These are phyloP conservation scores for Sugiyamaella japonica DNA, from an alignment of 1,139 yeast genomes.

Conservation along the genomic window DNA sequence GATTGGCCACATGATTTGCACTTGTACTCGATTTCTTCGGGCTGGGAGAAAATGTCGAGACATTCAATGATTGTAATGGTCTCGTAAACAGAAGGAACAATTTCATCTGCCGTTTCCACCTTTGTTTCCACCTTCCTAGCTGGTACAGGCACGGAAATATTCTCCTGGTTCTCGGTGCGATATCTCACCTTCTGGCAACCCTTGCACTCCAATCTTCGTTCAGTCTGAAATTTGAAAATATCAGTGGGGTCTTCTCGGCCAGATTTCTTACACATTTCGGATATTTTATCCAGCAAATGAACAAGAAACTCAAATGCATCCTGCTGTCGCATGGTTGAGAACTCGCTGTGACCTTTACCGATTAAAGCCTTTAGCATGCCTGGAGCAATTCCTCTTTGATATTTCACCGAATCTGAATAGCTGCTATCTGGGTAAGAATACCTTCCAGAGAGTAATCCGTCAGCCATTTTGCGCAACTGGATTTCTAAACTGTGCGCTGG, in stretches of 20 bases:
- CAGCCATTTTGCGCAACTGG: conserved; percentile 75
- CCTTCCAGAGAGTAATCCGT: conserved; percentile 75
- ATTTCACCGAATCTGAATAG: conserved; percentile 39
- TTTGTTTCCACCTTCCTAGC: conserved; percentile 28
- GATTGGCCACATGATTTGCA: conserved; percentile 57
- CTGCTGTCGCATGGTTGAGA: conserved; percentile 84
- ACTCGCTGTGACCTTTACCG: conserved; percentile 79
- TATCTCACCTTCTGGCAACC: conserved; percentile 63
- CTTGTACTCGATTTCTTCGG: conserved; percentile 65
- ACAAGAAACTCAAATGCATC: conserved; percentile 90
- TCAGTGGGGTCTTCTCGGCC: conserved; percentile 47
- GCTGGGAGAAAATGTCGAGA: conserved; percentile 48
- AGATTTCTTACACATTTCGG: conserved; percentile 41
- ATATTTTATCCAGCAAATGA: conserved; percentile 64
- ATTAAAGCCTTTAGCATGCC: conserved; percentile 69
- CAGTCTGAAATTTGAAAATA: conserved; percentile 62
- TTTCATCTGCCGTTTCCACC: conserved; percentile 46
- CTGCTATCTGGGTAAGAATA: conserved; percentile 55
- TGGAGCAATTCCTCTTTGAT: conserved; percentile 78
- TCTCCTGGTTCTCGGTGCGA: conserved; percentile 61
- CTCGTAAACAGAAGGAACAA: conserved; percentile 48
- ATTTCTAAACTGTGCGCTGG: conserved; percentile 66
- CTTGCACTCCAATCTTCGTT: conserved; percentile 64
- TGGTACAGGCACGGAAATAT: conserved; percentile 63
- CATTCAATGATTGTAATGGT: conserved; percentile 55